phyloP scores from a whole-genome alignment of 2,329 filamentous ascomycete genomes.

The Aspergillus viridinutans region DNA sequence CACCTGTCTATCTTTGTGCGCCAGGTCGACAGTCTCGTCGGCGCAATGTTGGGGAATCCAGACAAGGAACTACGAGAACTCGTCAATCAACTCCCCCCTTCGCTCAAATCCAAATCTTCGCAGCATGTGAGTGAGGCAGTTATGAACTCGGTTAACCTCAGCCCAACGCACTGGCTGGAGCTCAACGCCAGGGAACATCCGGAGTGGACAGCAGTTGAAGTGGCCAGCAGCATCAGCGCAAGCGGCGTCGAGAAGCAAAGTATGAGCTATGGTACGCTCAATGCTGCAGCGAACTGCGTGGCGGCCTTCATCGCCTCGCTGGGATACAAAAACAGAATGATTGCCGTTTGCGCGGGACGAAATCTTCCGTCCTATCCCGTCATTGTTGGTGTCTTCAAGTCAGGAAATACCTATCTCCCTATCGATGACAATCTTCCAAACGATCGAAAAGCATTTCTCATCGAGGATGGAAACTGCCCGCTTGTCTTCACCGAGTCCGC shows the following conservation, averaged over 20 bases:
- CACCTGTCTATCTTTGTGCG: slow-evolving; percentile 26
- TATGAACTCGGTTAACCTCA: slow-evolving; percentile 12
- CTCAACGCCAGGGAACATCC: slow-evolving; percentile 21
- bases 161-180: slow-evolving; percentile 29
- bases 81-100: slow-evolving; percentile 17
- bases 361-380: slow-evolving; percentile 25
- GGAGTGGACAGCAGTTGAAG: slow-evolving; percentile 28
- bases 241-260: slow-evolving; percentile 17
- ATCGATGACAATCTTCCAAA: slow-evolving; percentile 29
- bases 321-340: slow-evolving; percentile 20
- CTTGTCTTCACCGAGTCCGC: slow-evolving; percentile 25
- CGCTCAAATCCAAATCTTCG: slow-evolving; percentile 22
- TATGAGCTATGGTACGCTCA: slow-evolving; percentile 24
- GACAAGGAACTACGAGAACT: slow-evolving; percentile 22
- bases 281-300: slow-evolving; percentile 21
- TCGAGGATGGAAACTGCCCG: slow-evolving; percentile 24
- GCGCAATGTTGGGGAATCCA: slow-evolving; percentile 23
- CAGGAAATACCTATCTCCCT: slow-evolving; percentile 34
- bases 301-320: slow-evolving; percentile 19
- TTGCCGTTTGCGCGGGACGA: slow-evolving; percentile 27
- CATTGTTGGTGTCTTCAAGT: slow-evolving; percentile 30
- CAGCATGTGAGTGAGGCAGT: slow-evolving; percentile 15
- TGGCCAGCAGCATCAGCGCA: slow-evolving; percentile 19
- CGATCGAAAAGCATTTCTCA: slow-evolving; percentile 27
- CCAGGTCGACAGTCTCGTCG: slow-evolving; percentile 28